A percentile compares a stretch with the other conserved stretches of the same genome.
Conservation (phyloP, 257 asterid species). For the Jacaranda mimosifolia region DNA sequence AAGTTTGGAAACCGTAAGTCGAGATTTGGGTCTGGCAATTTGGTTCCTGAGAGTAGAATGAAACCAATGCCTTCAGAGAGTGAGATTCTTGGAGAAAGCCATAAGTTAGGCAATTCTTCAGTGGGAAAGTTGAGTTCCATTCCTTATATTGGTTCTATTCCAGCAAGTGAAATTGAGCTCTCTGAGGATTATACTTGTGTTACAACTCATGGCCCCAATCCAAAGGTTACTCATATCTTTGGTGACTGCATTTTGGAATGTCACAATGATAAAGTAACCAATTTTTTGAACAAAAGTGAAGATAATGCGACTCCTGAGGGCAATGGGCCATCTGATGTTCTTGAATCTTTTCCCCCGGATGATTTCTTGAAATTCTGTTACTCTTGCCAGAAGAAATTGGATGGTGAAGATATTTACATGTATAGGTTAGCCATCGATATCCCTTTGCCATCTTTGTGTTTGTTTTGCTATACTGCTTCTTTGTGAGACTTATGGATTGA, state of each 20-base stretch:
- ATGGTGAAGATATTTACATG: slow-evolving; percentile 89
- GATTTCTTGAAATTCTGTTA: slow-evolving; percentile 80
- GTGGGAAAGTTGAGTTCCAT: slow-evolving; percentile 11
- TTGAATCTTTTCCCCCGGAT: slow-evolving; percentile 47
- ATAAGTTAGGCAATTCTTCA: slow-evolving; percentile 40
- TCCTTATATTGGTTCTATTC: slow-evolving; percentile 51
- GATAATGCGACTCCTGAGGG: slow-evolving; percentile 37
- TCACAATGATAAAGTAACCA: slow-evolving; percentile 54
- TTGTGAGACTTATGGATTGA: background rate
- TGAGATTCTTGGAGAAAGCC: slow-evolving; percentile 35
- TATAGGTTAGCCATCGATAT: slow-evolving; percentile 65
- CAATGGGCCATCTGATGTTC: slow-evolving; percentile 37
- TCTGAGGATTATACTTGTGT: slow-evolving; percentile 97
- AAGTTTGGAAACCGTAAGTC: slow-evolving; percentile 56
- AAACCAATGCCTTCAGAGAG: slow-evolving; percentile 38
- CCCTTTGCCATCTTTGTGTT: slow-evolving; percentile 10
- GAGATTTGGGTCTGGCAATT: slow-evolving; percentile 50
- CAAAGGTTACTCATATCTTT: slow-evolving; percentile 88
- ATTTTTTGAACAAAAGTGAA: slow-evolving; percentile 46
- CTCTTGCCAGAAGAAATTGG: slow-evolving; percentile 81
- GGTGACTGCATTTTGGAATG: slow-evolving; percentile 91
- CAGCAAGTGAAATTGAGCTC: slow-evolving; percentile 81
- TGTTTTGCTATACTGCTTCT: background rate
- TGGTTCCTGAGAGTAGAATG: slow-evolving; percentile 45
- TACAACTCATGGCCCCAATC: slow-evolving; percentile 82